Base-by-base conservation (phyloP, 2,329 filamentous ascomycete genomes). In the Diaporthe helianthi region DNA sequence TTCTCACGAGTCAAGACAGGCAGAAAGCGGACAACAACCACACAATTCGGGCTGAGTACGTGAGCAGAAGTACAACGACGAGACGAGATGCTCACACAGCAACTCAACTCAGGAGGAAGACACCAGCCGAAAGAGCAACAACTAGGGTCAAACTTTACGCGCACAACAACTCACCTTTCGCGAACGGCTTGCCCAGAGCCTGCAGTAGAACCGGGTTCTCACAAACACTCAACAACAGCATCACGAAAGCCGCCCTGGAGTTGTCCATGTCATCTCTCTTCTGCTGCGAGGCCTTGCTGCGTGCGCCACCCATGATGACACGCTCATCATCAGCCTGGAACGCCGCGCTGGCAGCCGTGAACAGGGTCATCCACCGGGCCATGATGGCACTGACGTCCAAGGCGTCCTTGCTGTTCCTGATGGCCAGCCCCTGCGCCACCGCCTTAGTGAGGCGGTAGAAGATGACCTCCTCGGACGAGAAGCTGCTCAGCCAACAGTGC, bases 391-490 rank as follows among this genome's bases (percentile, higher is more conserved):
- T 82, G 46, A 89, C 77, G 24, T 84, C 80, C 10, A 89, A 73
- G 0, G 84, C 86, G n/a, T 86, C 83, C 33, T 82, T 77, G 19
- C 79, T 75, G 29, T 80, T 81, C 68, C 77, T 79, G 58, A 89
- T 85, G 1, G 82, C 83, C 0, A 76, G 79, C 0, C 84, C 86
- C 58, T 86, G 82, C 1, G 84, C 91, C 63, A 98, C 94, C 0
- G 91, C 92, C 80, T 97, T 97, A 2, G 93, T 93, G 63, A 99
- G 93, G 4, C 94, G 90, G 79, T 97, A 97, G 76, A 98, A 91
- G 80, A 98, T 93, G 63, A 96, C 90, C 81, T 98, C 97, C 78
- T 99, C 96, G 0, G 91, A 79, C 70, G 82, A 82, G 72, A 87
- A 89, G 1, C 88, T 90, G 76, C 79, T 86, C 64, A 78, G 81